phyloP scores from a whole-genome alignment of 305 asterid genomes.

The Fraxinus ornus region DNA sequence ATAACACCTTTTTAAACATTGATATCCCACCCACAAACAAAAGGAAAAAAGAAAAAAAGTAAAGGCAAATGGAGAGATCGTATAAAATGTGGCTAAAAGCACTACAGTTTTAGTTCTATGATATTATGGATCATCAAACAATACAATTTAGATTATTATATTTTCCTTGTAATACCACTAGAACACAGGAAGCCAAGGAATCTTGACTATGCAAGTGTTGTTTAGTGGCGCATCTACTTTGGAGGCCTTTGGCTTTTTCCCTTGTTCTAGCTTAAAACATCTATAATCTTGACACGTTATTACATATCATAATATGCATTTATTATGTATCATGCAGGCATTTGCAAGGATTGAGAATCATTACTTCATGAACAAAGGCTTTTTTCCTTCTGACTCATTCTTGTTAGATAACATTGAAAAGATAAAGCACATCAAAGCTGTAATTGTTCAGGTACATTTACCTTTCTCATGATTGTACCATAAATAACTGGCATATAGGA shows the following conservation, averaged over 20 bases:
- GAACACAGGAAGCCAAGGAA: background rate
- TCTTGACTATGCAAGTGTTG: background rate
- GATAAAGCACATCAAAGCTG: slow-evolving; percentile 73
- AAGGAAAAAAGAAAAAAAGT: background rate
- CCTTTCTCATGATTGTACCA: background rate
- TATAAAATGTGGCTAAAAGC: background rate
- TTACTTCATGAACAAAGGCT: slow-evolving; percentile 88
- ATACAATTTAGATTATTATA: background rate
- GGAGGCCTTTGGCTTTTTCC: background rate
- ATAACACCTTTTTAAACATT: background rate
- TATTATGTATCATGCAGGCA: slow-evolving; percentile 54
- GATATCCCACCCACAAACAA: background rate
- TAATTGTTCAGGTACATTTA: slow-evolving; percentile 77
- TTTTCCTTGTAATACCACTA: background rate
- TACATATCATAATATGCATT: background rate
- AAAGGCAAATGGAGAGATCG: background rate
- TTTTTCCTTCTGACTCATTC: slow-evolving; percentile 69
- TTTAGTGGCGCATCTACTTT: background rate
- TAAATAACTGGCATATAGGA: background rate
- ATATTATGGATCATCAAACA: background rate
- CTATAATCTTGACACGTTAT: background rate
- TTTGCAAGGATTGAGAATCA: slow-evolving; percentile 98
- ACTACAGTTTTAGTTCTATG: background rate
- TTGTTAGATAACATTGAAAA: slow-evolving; percentile 81
- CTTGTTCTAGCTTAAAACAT: background rate